phyloP scores from a whole-genome alignment of 2,329 filamentous ascomycete genomes.

The Neonectria hederae region DNA sequence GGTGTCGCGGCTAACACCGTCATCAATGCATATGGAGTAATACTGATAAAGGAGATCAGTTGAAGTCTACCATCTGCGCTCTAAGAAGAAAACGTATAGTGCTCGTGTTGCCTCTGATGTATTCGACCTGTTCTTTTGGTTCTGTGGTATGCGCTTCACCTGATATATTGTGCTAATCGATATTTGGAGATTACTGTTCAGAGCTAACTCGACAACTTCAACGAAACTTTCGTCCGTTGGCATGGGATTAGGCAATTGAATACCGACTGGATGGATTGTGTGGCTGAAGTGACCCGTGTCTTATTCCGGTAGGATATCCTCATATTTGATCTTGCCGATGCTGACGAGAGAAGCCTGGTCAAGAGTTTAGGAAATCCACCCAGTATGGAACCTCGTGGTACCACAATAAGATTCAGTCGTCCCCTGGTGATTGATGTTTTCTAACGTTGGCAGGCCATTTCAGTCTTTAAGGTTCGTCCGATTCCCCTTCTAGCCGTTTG shows the following conservation, averaged over 20 bases:
- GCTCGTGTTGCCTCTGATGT: no score
- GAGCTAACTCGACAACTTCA: slow-evolving; percentile 3
- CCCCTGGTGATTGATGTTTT: slow-evolving; percentile 49
- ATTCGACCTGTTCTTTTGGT: no score
- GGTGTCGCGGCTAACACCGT: slow-evolving; percentile 12
- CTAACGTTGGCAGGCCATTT: neutral
- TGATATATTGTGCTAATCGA: neutral
- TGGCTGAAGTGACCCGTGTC: slow-evolving; percentile 9
- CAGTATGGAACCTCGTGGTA: slow-evolving; percentile 24
- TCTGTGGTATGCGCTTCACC: no score
- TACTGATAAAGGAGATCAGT: neutral
- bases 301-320: slow-evolving; percentile 50
- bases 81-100: neutral
- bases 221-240: slow-evolving; percentile 7
- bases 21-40: slow-evolving; percentile 20
- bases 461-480: slow-evolving; percentile 7
- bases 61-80: neutral
- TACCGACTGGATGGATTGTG: slow-evolving; percentile 14
- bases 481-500: neutral
- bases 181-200: neutral
- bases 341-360: slow-evolving; percentile 52
- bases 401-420: slow-evolving; percentile 3
- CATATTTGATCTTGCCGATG: neutral
- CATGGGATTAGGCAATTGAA: slow-evolving; percentile 11
- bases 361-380: slow-evolving; percentile 50